These are phyloP conservation scores for Leptodermis oblonga DNA, from an alignment of 257 asterid species.

Conservation along the genomic window DNA sequence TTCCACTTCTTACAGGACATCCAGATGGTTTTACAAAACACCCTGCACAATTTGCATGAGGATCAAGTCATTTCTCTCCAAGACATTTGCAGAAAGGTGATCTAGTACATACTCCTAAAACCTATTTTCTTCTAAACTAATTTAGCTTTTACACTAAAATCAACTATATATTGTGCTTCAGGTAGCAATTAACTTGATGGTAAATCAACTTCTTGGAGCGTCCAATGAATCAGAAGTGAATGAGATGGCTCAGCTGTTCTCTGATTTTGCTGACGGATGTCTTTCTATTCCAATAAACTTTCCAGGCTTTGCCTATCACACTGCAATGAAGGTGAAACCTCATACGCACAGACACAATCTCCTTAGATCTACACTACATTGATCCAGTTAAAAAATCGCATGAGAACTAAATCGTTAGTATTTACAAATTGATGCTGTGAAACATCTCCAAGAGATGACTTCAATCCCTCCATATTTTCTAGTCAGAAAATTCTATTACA, in stretches of 20 bases:
- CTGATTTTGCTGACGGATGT: conserved; percentile 90
- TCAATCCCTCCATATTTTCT: not conserved
- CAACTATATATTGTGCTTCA: conserved; percentile 12
- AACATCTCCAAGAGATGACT: not conserved
- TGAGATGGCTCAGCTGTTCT: conserved; percentile 69
- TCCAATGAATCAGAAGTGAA: conserved; percentile 76
- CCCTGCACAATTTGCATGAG: conserved; percentile 33
- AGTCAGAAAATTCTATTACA: not conserved
- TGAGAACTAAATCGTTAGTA: not conserved
- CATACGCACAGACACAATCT: not conserved
- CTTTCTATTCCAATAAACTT: conserved; percentile 76
- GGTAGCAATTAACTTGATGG: conserved; percentile 91
- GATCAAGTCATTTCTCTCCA: conserved; percentile 65
- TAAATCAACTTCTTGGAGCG: conserved; percentile 81
- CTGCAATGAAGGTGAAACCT: conserved; percentile 79
- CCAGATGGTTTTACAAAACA: conserved; percentile 47
- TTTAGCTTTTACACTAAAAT: not conserved
- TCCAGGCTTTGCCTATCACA: conserved; percentile 81
- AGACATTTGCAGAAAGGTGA: conserved; percentile 78
- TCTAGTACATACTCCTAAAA: not conserved
- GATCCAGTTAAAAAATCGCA: not conserved
- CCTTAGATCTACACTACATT: not conserved
- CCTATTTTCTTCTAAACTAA: not conserved
- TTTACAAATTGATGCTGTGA: not conserved
- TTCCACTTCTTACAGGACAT: conserved; percentile 69